Conservation (phyloP, 106 monocot species). For the Dendrobium huoshanense region DNA sequence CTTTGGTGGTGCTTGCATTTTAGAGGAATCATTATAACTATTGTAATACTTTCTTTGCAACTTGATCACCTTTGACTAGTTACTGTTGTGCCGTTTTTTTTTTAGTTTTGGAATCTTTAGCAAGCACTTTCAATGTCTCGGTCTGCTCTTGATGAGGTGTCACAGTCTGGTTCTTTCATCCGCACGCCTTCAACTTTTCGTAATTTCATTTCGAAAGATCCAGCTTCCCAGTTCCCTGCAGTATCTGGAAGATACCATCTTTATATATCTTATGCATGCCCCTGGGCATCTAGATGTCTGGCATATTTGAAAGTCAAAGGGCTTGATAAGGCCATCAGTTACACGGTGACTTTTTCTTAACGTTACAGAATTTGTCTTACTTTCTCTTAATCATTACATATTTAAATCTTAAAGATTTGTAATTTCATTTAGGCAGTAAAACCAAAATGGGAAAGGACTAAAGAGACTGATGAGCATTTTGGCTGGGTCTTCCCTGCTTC, state of each 20-base stretch:
- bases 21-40: slow-evolving; percentile 1
- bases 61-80: neutral
- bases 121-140: slow-evolving; percentile 38
- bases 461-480: slow-evolving; percentile 63
- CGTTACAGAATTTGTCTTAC: neutral
- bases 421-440: slow-evolving; percentile 46
- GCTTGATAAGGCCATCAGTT: slow-evolving; percentile 64
- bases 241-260: slow-evolving; percentile 80
- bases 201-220: slow-evolving; percentile 53
- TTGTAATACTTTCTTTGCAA: neutral
- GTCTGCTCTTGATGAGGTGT: slow-evolving; percentile 52
- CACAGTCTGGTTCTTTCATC: slow-evolving; percentile 55
- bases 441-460: slow-evolving; percentile 82
- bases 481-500: slow-evolving; percentile 78
- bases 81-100: neutral
- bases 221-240: slow-evolving; percentile 52
- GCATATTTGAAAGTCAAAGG: slow-evolving; percentile 75
- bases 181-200: slow-evolving; percentile 61
- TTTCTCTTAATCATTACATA: neutral
- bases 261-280: slow-evolving; percentile 84
- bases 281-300: slow-evolving; percentile 86
- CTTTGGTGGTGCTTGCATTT: neutral
- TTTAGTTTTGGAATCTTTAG: neutral
- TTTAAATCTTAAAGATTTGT: neutral
- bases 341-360: slow-evolving; percentile 20